Evolutionary conservation across 306 rosid genomes (phyloP).

Genomic region (Canavalia ensiformis): DNA sequence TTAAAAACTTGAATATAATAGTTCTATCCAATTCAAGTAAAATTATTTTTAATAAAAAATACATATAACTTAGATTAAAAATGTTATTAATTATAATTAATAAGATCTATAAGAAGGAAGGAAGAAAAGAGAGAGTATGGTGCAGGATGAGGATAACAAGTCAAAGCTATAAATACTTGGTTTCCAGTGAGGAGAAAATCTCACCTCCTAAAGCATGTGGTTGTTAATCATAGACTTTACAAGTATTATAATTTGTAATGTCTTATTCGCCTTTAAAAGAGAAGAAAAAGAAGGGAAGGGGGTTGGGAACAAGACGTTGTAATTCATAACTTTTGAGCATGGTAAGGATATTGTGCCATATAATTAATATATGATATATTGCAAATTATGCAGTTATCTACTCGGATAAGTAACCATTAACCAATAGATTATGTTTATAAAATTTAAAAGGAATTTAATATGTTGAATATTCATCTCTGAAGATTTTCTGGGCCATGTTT

Average conservation of each 20-base stretch:
- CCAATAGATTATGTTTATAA: no score
- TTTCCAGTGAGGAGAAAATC: constrained; percentile 20
- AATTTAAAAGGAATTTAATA: not conserved
- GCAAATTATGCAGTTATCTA: constrained; percentile 29
- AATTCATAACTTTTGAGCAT: not conserved
- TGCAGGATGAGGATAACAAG: not conserved
- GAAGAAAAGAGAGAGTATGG: not conserved
- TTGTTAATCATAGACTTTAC: constrained; percentile 45
- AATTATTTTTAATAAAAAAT: no score
- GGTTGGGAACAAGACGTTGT: not conserved
- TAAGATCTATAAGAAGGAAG: not conserved
- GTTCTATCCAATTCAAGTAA: no score
- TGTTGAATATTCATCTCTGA: not conserved
- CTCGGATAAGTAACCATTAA: not conserved
- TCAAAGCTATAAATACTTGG: constrained; percentile 26
- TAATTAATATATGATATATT: no score
- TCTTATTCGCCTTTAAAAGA: constrained; percentile 38
- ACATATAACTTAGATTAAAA: no score
- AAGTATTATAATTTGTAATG: constrained; percentile 39
- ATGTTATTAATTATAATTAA: not conserved
- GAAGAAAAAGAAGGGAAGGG: not conserved
- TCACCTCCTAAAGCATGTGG: constrained; percentile 46
- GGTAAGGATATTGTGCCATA: not conserved
- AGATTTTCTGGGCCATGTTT: not conserved
- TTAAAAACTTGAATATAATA: no score